Base-by-base conservation (phyloP, 140 eudicot genomes). In the Erigeron philadelphicus region DNA sequence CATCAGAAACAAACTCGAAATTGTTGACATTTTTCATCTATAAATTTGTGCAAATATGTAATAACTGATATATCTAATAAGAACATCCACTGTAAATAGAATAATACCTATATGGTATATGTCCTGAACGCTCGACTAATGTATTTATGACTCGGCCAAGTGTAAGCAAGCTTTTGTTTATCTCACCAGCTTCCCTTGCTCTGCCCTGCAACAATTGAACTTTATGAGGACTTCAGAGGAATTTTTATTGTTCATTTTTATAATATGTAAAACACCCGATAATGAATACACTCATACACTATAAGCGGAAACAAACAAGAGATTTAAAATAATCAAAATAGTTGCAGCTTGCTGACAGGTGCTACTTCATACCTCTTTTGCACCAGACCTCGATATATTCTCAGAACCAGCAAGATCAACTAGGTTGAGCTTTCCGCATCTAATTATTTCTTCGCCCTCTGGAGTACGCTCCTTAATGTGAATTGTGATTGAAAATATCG, bases 391-490 rank as follows among this genome's bases (percentile, higher is more conserved):
- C 0, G 96, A 90, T 43, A 90, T 90, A 74, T 90, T 90, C 81
- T 90, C 97, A 21, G 97, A 90, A 49, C 97, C 97, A 70, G 97
- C 97, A 72, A 90, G 93, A 82, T 90, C 97, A 74, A 90, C 97
- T 12, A 90, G 87, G 79, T 90, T 90, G 46, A 90, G 87, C 79
- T 90, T 90, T 57, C 97, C 97, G 23, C 90, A 88, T 88, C 85
- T 88, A 63, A 90, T 90, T 80, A 90, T 86, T 71, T 90, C 97
- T 78, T 90, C 97, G 9, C 97, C 97, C 68, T 90, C 97, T 41
- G 97, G 97, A 35, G 97, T 88, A 49, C 83, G 82, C 68, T 90
- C 97, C 78, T 90, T 90, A 16, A 88, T 90, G 78, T 90, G 97
- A 73, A 88, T 90, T 8, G 97, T 90, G 74, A 90, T 84, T 7